Percentiles rank a stretch among this genome's conserved stretches.
These are phyloP conservation scores for Naegleria gruberi DNA, from an alignment of 208 protist genomes.

Conservation along the genomic window DNA sequence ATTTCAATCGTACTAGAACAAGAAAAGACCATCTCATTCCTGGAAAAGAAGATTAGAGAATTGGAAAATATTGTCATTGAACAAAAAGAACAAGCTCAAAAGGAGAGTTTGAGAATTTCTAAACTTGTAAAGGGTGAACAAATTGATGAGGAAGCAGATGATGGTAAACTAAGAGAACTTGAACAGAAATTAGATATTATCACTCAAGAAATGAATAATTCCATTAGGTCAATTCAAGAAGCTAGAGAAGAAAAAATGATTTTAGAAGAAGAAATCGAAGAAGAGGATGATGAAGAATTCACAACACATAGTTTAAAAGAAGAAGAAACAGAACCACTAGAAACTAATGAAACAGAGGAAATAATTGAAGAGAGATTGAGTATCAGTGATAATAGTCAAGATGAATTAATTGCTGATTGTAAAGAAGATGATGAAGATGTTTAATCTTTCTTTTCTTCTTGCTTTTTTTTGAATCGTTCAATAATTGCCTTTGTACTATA, in stretches of 20 bases:
- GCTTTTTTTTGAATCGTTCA: not conserved
- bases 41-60: constrained; percentile 6
- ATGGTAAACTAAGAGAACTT: not conserved
- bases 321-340: not conserved
- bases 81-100: not conserved
- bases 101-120: not conserved
- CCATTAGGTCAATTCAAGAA: not conserved
- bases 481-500: not conserved
- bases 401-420: not conserved
- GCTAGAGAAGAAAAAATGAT: not conserved
- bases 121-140: not conserved
- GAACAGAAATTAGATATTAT: not conserved
- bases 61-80: not conserved
- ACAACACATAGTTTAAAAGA: not conserved
- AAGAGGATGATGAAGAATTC: no score
- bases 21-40: constrained; percentile 11
- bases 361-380: not conserved
- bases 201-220: not conserved
- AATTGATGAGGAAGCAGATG: not conserved
- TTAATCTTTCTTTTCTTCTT: not conserved
- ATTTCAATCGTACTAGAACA: not conserved
- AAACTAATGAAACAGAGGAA: not conserved
- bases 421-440: not conserved
- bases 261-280: no score
- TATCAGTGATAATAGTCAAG: not conserved